Conservation (phyloP, 768 basidiomycete species). For the Krasilnikovozyma curviuscula region DNA sequence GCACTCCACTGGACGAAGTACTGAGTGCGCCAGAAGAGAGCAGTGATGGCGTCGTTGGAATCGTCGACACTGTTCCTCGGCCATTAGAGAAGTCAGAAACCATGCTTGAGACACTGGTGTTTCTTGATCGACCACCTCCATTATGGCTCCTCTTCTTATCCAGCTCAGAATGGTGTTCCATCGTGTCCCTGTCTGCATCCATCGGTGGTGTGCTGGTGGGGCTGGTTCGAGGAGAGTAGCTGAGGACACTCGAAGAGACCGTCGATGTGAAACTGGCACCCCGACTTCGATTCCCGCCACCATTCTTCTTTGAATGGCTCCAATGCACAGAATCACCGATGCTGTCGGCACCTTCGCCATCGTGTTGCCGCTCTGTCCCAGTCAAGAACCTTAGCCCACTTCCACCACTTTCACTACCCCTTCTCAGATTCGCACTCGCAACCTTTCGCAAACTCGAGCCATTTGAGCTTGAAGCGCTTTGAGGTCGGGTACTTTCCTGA, state of each 20-base stretch:
- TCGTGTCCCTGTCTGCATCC: neutral
- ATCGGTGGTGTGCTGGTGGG: neutral
- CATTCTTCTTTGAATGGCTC: constrained; percentile 5
- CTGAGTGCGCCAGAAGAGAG: constrained; percentile 13
- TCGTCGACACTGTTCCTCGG: constrained; percentile 12
- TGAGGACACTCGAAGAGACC: constrained; percentile 4
- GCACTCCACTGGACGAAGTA: constrained; percentile 13
- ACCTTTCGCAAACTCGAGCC: neutral
- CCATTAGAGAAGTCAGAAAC: constrained; percentile 14
- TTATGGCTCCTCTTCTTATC: too few species aligned
- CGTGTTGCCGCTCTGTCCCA: neutral
- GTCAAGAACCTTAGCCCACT: too few species aligned
- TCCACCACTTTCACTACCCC: too few species aligned
- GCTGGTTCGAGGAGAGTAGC: constrained; percentile 1
- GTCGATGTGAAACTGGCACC: constrained; percentile 14
- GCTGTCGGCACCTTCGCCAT: neutral
- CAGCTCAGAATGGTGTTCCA: neutral
- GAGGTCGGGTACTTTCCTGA: too few species aligned
- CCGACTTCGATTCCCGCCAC: constrained; percentile 9
- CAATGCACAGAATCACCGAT: neutral
- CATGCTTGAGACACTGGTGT: constrained; percentile 18
- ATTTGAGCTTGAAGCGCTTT: neutral
- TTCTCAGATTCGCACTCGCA: too few species aligned
- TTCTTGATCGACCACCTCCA: constrained; percentile 19
- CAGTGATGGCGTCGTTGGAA: constrained; percentile 17